These are phyloP conservation scores for Kurtzmaniella quercitrusa DNA, from an alignment of 1,139 yeast species.

Conservation along the genomic window DNA sequence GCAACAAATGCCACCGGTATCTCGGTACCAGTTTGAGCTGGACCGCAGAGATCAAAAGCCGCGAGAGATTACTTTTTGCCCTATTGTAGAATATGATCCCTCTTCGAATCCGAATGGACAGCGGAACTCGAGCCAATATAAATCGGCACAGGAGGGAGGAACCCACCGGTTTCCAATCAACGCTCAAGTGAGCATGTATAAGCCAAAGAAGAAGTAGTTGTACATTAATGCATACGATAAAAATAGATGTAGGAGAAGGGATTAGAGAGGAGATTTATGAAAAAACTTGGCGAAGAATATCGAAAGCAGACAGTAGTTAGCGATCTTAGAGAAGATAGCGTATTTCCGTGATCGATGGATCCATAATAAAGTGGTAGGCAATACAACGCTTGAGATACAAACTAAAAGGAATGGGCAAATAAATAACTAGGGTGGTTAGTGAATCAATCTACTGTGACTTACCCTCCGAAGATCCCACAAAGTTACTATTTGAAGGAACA, in stretches of 20 bases:
- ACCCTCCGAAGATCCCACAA: too few relatives aligned
- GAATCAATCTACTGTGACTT: too few relatives aligned
- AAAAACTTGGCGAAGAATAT: too few relatives aligned
- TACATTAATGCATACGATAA: constrained; percentile 1
- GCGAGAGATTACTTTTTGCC: constrained; percentile 36
- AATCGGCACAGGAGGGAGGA: constrained; percentile 5
- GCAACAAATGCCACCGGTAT: constrained; percentile 2
- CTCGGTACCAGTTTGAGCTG: neutral
- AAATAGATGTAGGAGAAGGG: neutral
- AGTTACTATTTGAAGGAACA: too few relatives aligned
- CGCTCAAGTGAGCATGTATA: constrained; percentile 8
- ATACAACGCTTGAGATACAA: too few relatives aligned
- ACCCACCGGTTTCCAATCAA: constrained; percentile 7
- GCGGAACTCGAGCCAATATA: constrained; percentile 1
- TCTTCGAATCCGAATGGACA: constrained; percentile 23
- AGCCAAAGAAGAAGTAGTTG: constrained; percentile 6
- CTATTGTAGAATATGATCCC: constrained; percentile 41
- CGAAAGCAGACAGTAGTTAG: too few relatives aligned
- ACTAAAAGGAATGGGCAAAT: too few relatives aligned
- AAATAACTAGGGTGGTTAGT: too few relatives aligned
- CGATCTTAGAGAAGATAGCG: too few relatives aligned
- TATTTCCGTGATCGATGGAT: too few relatives aligned
- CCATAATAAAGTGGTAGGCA: too few relatives aligned
- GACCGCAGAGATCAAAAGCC: constrained; percentile 21
- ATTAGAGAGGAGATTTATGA: neutral